Evolutionary conservation across 257 asterid genomes (phyloP), one percentile per base, ranked within the genome.

Genomic region (Craterostigma plantagineum): DNA sequence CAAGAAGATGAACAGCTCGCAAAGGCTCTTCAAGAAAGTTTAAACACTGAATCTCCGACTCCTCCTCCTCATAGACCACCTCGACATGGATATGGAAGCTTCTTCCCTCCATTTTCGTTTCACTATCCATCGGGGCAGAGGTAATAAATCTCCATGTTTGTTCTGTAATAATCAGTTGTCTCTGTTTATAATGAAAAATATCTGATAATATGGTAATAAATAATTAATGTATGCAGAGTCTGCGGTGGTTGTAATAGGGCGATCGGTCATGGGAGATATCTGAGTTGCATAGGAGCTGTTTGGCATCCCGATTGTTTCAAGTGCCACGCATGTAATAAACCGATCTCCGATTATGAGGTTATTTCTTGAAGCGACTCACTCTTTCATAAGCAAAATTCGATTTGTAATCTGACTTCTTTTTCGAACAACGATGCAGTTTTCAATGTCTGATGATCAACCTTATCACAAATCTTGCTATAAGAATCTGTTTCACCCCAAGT

Each of bases 251-350:
- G 99, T 68, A 69, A 73, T 43, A 59, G 78, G 37, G 99, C 83
- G 64, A 71, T 90, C 45, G 98, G 98, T 3, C 92, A 75, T 16
- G 99, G 95, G 37, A 69, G 94, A 61, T 90, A 63, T 53, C 72
- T 83, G 65, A 83, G 86, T 58, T 79, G 96, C 81, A 74, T 90
- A 94, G 95, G 81, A 39, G 72, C 75, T 52, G 71, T 76, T 50
- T 90, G 99, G 99, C 99, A 90, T 75, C 96, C 99, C 12, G 99
- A 79, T 52, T 90, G 99, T 58, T 90, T 90, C 38, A 54, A 75
- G 35, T 90, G 99, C 56, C 69, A 67, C 58, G 80, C 73, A 54
- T 90, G 99, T 70, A 60, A 58, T 55, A 71, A 15, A 8, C 92
- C 96, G 8, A 90, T 90, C 48, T 79, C 99, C 48, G 99, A 90